These are phyloP conservation scores for Rhodomyrtus psidioides DNA, from an alignment of 441 rosid genomes.

Conservation along the genomic window DNA sequence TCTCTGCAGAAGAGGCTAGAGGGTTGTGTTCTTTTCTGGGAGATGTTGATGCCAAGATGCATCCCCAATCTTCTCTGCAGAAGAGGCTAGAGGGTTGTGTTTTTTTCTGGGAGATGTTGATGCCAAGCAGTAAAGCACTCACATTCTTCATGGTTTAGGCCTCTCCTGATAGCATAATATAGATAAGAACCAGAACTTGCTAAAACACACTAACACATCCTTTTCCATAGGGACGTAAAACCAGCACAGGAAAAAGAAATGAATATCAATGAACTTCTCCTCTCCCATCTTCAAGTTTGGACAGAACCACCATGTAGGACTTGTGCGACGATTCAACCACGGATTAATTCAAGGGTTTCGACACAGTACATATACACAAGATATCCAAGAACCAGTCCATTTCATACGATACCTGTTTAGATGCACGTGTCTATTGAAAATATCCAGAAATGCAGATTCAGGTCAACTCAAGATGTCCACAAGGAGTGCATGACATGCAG, in stretches of 20 bases:
- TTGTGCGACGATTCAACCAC: not conserved
- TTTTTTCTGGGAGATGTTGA: not conserved
- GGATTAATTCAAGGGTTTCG: not conserved
- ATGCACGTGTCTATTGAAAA: not conserved
- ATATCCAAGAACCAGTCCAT: not conserved
- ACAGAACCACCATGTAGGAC: not conserved
- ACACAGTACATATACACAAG: not conserved
- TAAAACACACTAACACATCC: not conserved
- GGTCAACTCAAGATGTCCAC: slow-evolving; percentile 42
- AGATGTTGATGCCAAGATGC: no score
- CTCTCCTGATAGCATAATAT: not conserved
- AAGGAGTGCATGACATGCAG: slow-evolving; percentile 47
- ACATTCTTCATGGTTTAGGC: not conserved
- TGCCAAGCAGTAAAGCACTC: not conserved
- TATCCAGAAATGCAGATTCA: not conserved
- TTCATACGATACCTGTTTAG: not conserved
- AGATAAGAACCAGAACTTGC: not conserved
- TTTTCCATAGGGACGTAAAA: not conserved
- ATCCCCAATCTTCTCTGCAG: not conserved
- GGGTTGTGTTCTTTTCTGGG: not conserved
- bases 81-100: not conserved
- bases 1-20: not conserved
- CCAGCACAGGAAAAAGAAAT: not conserved
- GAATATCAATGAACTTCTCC: not conserved
- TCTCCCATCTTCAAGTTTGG: not conserved